Evolutionary conservation across 805 yeast genomes (phyloP).

Genomic region (Starmera dryadoides): DNA sequence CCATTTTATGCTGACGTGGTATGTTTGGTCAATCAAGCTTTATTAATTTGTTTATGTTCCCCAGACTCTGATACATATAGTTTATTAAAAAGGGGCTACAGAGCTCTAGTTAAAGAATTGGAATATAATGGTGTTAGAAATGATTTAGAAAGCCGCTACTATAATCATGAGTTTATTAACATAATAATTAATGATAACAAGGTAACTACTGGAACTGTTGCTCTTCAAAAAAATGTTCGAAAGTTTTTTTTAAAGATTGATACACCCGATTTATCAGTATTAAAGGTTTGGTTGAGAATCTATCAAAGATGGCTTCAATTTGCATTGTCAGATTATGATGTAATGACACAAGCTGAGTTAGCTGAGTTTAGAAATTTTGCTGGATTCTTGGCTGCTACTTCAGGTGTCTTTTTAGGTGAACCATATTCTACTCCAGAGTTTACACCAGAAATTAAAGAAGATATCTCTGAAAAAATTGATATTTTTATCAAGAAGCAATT

Average conservation of each 20-base stretch:
- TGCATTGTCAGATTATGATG: slow-evolving; percentile 15
- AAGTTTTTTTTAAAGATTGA: slow-evolving; percentile 23
- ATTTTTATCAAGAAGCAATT: slow-evolving; percentile 46
- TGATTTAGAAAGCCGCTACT: slow-evolving; percentile 13
- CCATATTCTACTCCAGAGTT: slow-evolving; percentile 5
- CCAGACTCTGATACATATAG: slow-evolving; percentile 43
- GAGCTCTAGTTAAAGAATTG: slow-evolving; percentile 18
- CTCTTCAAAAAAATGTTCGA: slow-evolving; percentile 63
- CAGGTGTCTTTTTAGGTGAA: slow-evolving; percentile 49
- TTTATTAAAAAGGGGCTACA: slow-evolving; percentile 35
- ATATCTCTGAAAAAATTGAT: slow-evolving; percentile 30
- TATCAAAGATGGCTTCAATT: slow-evolving; percentile 39
- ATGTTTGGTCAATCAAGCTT: slow-evolving; percentile 40
- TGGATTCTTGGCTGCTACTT: slow-evolving; percentile 64
- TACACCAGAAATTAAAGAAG: slow-evolving; percentile 17
- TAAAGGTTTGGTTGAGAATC: slow-evolving; percentile 36
- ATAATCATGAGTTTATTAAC: slow-evolving; percentile 31
- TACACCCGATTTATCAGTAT: slow-evolving; percentile 26
- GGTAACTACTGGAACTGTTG: slow-evolving; percentile 63
- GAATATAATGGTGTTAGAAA: slow-evolving; percentile 20
- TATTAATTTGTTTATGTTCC: slow-evolving; percentile 44
- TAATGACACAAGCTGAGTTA: slow-evolving; percentile 27
- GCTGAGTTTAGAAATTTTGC: slow-evolving; percentile 57
- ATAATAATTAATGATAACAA: slow-evolving; percentile 45
- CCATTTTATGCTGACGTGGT: slow-evolving; percentile 26